Percentiles rank a stretch among this genome's conserved stretches.
Conservation (phyloP, 73 alveolate species). For the Paramecium sexaurelia region DNA sequence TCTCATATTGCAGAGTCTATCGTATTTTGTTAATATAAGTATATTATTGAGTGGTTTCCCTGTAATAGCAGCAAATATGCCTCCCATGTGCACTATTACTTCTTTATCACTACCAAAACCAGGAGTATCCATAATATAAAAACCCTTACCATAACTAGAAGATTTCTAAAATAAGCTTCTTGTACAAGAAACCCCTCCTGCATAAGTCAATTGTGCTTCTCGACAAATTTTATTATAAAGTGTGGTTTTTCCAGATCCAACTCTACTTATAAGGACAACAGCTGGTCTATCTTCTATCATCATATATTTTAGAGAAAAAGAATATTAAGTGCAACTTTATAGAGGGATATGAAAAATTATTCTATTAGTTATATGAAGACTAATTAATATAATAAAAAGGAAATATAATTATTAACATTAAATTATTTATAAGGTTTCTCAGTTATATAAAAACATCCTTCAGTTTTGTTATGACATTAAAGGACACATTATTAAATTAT, state of each 20-base stretch:
- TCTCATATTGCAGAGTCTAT: not conserved
- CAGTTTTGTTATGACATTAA: too few relatives aligned
- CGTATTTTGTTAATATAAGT: not conserved
- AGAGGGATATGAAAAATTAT: too few relatives aligned
- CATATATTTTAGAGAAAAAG: not conserved
- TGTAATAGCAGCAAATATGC: slow-evolving; percentile 28
- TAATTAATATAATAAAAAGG: too few relatives aligned
- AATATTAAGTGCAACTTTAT: too few relatives aligned
- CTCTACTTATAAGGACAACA: not conserved
- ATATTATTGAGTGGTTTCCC: slow-evolving; percentile 38
- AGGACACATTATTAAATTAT: too few relatives aligned
- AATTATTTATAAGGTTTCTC: too few relatives aligned
- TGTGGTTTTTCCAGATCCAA: slow-evolving; percentile 59
- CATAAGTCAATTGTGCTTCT: not conserved
- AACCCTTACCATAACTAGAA: slow-evolving; percentile 29
- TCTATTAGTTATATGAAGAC: too few relatives aligned
- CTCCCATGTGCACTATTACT: not conserved
- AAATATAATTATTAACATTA: too few relatives aligned
- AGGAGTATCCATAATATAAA: slow-evolving; percentile 47
- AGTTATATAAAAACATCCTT: too few relatives aligned
- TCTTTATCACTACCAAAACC: slow-evolving; percentile 49
- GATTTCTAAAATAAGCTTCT: not conserved
- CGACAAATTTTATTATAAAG: slow-evolving; percentile 24
- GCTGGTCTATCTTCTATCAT: not conserved
- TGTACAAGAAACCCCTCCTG: slow-evolving; percentile 53